phyloP scores from a whole-genome alignment of 2,329 filamentous ascomycete genomes.

The Onygenales sp. region DNA sequence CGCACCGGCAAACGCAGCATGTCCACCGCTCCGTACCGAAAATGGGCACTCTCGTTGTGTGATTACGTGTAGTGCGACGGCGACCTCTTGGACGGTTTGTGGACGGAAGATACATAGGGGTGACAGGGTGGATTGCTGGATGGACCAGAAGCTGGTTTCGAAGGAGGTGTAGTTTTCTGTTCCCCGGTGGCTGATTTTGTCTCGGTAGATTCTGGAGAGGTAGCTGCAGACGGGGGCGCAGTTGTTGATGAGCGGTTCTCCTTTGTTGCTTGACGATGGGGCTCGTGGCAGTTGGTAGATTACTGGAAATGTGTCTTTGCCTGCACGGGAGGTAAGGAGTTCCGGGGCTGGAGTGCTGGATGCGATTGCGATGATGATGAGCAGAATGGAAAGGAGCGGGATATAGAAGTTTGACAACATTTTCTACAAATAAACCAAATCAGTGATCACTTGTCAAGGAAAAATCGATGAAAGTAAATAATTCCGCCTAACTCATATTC shows the following conservation, averaged over 20 bases:
- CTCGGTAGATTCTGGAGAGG: neutral
- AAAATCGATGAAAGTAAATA: neutral
- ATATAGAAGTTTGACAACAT: neutral
- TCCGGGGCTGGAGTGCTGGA: neutral
- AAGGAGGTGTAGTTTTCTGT: conserved; percentile 7
- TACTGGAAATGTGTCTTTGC: no score
- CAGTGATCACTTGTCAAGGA: neutral
- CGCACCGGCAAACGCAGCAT: conserved; percentile 47
- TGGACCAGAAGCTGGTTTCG: conserved; percentile 23
- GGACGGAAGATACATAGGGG: conserved; percentile 29
- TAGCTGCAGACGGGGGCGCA: neutral
- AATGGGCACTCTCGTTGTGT: conserved; percentile 33
- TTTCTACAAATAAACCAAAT: neutral
- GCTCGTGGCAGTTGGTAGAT: neutral
- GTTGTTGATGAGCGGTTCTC: neutral
- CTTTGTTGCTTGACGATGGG: neutral
- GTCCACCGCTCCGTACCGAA: conserved; percentile 48
- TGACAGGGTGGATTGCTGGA: conserved; percentile 24
- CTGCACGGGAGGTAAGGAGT: neutral
- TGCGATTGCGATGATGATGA: neutral
- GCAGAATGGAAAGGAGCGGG: neutral
- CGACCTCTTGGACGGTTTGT: conserved; percentile 15
- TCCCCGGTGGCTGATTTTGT: neutral
- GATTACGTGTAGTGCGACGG: conserved; percentile 22
- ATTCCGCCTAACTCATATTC: neutral